Evolutionary conservation across 2,329 filamentous ascomycete species (phyloP).

Genomic region (Epichloe gansuensis): DNA sequence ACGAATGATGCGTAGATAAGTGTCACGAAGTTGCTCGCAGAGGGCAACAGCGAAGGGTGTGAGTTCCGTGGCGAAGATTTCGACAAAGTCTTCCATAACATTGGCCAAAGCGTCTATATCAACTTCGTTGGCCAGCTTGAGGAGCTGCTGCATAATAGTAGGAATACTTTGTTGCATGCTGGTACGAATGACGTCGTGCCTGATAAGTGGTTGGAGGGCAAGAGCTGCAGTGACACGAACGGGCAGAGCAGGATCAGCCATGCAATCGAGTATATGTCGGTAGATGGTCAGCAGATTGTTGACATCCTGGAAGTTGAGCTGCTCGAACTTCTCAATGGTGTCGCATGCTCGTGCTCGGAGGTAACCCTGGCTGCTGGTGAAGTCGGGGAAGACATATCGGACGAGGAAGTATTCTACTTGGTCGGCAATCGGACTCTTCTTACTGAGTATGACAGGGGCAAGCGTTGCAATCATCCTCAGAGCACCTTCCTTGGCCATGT

Average conservation of each 20-base stretch:
- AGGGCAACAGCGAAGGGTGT: constrained; percentile 94
- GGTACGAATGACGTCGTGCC: constrained; percentile 84
- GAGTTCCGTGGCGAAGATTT: constrained; percentile 93
- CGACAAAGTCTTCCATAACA: constrained; percentile 99
- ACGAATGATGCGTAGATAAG: constrained; percentile 84
- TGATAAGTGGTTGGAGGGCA: constrained; percentile 86
- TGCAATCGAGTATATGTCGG: constrained; percentile 89
- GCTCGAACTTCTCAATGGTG: constrained; percentile 95
- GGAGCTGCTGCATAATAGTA: constrained; percentile 96
- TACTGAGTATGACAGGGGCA: constrained; percentile 85
- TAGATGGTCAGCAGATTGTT: constrained; percentile 96
- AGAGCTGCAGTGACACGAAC: constrained; percentile 90
- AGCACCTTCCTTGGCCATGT: constrained; percentile 91
- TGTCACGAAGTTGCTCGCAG: constrained; percentile 90
- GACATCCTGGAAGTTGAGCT: constrained; percentile 90
- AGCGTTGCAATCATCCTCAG: constrained; percentile 94
- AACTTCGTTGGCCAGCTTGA: constrained; percentile 95
- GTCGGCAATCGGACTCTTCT: constrained; percentile 96
- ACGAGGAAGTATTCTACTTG: constrained; percentile 98
- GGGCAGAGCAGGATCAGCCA: constrained; percentile 87
- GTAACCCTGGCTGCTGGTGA: constrained; percentile 83
- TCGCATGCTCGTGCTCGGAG: constrained; percentile 91
- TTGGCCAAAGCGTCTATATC: constrained; percentile 95
- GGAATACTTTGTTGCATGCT: constrained; percentile 98
- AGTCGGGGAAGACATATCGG: constrained; percentile 95